Conservation (phyloP, 495 filamentous ascomycete species). For the Amphirosellinia nigrospora region DNA sequence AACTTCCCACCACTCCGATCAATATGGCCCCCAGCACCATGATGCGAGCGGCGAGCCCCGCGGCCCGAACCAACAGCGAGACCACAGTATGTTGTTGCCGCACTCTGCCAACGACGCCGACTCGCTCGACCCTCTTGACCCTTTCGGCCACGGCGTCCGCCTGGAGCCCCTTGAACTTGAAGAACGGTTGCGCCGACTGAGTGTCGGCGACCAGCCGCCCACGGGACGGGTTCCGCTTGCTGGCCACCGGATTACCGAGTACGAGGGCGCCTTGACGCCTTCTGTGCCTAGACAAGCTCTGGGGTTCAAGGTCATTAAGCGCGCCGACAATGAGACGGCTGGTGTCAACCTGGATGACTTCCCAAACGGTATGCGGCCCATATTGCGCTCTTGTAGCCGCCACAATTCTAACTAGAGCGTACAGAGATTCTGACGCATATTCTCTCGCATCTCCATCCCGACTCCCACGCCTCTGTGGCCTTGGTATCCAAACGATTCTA, state of each 20-base stretch:
- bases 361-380: slow-evolving; percentile 73
- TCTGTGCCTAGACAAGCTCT: slow-evolving; percentile 52
- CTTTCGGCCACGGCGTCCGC: slow-evolving; percentile 37
- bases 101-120: slow-evolving; percentile 33
- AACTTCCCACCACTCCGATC: slow-evolving; percentile 54
- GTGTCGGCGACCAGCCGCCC: slow-evolving; percentile 37
- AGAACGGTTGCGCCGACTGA: slow-evolving; percentile 50
- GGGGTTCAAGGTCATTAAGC: slow-evolving; percentile 69
- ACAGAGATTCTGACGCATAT: slow-evolving; percentile 90
- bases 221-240: slow-evolving; percentile 37
- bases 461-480: slow-evolving; percentile 75
- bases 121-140: slow-evolving; percentile 19
- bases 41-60: slow-evolving; percentile 43
- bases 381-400: slow-evolving; percentile 7
- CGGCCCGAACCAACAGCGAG: slow-evolving; percentile 37
- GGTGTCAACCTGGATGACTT: slow-evolving; percentile 67
- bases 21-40: slow-evolving; percentile 77
- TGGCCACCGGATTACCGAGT: slow-evolving; percentile 70
- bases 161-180: slow-evolving; percentile 46
- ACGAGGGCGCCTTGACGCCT: slow-evolving; percentile 67
- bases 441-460: slow-evolving; percentile 84
- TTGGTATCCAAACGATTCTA: slow-evolving; percentile 87
- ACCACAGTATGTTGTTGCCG: slow-evolving; percentile 35
- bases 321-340: slow-evolving; percentile 45
- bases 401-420: slow-evolving; percentile 29